phyloP scores from a whole-genome alignment of 495 filamentous ascomycete species.

The Aspergillus kassunensis region DNA sequence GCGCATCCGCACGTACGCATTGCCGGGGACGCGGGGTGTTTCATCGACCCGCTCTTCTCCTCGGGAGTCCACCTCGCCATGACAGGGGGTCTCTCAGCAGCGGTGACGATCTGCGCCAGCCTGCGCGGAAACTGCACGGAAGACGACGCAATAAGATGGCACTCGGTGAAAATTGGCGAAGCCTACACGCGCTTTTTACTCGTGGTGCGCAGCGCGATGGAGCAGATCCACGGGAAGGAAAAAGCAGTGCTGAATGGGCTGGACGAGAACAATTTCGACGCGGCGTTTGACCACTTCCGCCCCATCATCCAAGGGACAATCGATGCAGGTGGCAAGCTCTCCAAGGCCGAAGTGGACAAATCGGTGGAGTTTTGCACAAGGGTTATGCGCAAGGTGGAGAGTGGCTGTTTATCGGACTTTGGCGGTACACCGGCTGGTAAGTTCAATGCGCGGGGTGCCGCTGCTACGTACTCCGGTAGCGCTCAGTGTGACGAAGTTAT shows the following conservation, averaged over 20 bases:
- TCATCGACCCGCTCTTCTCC: slow-evolving; percentile 44
- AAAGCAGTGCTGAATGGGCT: slow-evolving; percentile 31
- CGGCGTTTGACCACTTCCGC: slow-evolving; percentile 40
- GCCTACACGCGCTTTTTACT: slow-evolving; percentile 50
- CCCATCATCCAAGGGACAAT: no score
- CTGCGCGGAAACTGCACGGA: slow-evolving; percentile 36
- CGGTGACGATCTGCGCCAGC: slow-evolving; percentile 31
- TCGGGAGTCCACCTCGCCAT: slow-evolving; percentile 50
- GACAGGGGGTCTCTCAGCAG: slow-evolving; percentile 42
- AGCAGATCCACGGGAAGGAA: slow-evolving; percentile 41
- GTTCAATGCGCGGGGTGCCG: no score
- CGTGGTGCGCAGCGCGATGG: slow-evolving; percentile 38
- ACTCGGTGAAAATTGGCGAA: slow-evolving; percentile 40
- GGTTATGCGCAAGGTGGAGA: no score
- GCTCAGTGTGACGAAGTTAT: no score
- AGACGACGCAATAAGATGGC: slow-evolving; percentile 39
- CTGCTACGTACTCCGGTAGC: no score
- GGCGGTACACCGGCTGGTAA: no score
- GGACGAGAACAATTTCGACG: slow-evolving; percentile 43
- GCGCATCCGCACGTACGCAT: slow-evolving; percentile 31
- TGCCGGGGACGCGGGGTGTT: slow-evolving; percentile 40
- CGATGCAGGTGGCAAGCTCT: no score
- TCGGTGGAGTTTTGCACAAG: no score
- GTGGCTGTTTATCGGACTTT: no score
- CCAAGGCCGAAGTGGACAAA: no score